Conservation (phyloP, 768 basidiomycete genomes). For the Peribolospora kevripleyi region DNA sequence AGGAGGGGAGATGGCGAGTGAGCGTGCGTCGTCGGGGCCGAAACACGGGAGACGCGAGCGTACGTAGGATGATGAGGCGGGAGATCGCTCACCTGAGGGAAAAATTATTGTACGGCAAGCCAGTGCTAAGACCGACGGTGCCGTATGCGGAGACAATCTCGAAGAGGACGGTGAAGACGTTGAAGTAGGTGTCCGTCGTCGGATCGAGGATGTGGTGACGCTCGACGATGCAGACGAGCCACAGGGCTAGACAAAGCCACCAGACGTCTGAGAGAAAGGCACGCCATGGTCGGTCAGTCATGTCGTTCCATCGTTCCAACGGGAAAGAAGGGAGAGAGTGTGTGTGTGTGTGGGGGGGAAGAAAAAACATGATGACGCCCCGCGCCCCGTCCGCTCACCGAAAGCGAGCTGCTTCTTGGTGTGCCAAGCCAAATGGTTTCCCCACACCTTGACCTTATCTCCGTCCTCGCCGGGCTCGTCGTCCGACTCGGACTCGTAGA, state of each 20-base stretch:
- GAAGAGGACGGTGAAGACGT: conserved; percentile 24
- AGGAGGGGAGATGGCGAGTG: background rate
- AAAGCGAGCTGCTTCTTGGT: conserved; percentile 74
- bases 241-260: conserved; percentile 71
- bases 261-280: conserved; percentile 53
- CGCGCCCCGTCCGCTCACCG: conserved; percentile 24
- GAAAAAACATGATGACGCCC: too few species aligned
- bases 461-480: background rate
- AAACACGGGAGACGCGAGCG: background rate
- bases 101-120: background rate
- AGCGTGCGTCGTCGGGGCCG: conserved; percentile 2
- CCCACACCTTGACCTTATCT: conserved; percentile 26
- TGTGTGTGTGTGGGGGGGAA: too few species aligned
- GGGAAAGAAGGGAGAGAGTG: background rate
- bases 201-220: conserved; percentile 1
- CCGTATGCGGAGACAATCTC: conserved; percentile 37
- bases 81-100: conserved; percentile 15
- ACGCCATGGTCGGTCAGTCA: background rate
- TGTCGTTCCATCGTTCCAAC: too few species aligned
- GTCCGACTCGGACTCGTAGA: conserved; percentile 12
- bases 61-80: conserved; percentile 33
- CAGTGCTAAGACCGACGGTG: conserved; percentile 11
- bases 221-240: conserved; percentile 82
- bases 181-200: conserved; percentile 6
- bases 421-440: conserved; percentile 55